Conservation (phyloP, 208 protist genomes). For the Tritrichomonas musculus region DNA sequence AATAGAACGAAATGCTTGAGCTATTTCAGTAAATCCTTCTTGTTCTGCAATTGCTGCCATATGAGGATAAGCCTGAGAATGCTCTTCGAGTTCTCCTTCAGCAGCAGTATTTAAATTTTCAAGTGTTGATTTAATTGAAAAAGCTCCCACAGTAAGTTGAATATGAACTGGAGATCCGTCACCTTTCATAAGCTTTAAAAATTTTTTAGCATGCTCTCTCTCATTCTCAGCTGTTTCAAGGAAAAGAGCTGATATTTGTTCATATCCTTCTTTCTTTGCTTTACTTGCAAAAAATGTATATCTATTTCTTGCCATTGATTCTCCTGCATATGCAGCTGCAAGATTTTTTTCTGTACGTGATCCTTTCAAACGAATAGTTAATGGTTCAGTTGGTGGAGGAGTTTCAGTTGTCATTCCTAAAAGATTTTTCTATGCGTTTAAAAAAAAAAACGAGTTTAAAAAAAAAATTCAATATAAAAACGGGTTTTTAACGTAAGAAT, state of each 20-base stretch:
- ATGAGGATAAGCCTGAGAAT: not conserved
- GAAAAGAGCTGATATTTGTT: slow-evolving; percentile 10
- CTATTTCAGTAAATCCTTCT: slow-evolving; percentile 31
- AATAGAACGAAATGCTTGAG: not conserved
- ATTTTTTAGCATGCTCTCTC: not conserved
- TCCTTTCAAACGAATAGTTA: not conserved
- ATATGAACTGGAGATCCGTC: not conserved
- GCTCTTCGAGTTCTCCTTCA: not conserved
- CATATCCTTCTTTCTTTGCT: slow-evolving; percentile 19
- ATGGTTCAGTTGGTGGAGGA: no score
- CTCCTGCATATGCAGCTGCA: not conserved
- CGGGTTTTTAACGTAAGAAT: no score
- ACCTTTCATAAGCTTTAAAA: not conserved
- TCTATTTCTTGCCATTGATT: slow-evolving; percentile 26
- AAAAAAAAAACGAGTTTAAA: no score
- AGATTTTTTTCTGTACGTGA: slow-evolving; percentile 1
- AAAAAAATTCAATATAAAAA: no score
- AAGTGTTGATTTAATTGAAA: not conserved
- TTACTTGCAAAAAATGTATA: slow-evolving; percentile 11
- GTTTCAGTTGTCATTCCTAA: no score
- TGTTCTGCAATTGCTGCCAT: slow-evolving; percentile 30
- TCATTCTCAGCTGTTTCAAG: slow-evolving; percentile 31
- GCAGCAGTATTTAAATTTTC: not conserved
- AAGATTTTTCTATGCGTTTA: no score
- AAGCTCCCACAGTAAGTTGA: not conserved